Percentiles rank a stretch among this genome's conserved stretches.
phyloP scores from a whole-genome alignment of 305 asterid species.

The Fraxinus ornus region DNA sequence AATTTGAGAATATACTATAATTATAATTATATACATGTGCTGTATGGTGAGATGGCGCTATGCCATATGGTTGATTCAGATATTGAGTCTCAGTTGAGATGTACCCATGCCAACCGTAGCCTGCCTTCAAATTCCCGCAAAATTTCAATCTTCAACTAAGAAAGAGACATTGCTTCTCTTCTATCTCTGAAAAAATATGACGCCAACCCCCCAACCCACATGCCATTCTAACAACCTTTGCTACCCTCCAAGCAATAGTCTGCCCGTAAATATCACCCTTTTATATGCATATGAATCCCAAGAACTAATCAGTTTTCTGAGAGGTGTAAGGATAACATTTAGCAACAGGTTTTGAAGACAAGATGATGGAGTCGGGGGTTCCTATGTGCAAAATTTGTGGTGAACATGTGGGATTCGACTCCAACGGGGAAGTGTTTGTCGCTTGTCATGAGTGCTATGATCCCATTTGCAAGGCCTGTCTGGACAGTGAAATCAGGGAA shows the following conservation, averaged over 20 bases:
- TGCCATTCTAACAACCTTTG: slow-evolving; percentile 33
- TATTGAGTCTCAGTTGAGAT: slow-evolving; percentile 40
- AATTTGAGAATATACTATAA: neutral
- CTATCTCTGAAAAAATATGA: slow-evolving; percentile 30
- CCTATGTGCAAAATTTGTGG: slow-evolving; percentile 83
- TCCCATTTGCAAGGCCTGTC: slow-evolving; percentile 69
- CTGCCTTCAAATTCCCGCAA: slow-evolving; percentile 89
- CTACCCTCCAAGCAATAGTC: slow-evolving; percentile 27
- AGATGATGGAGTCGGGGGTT: slow-evolving; percentile 84
- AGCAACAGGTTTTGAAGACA: neutral
- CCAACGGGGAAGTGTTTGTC: slow-evolving; percentile 69
- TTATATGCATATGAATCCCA: slow-evolving; percentile 17
- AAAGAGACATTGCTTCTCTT: slow-evolving; percentile 60
- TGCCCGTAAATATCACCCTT: slow-evolving; percentile 4
- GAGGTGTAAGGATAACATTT: slow-evolving; percentile 2
- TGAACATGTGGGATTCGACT: slow-evolving; percentile 52
- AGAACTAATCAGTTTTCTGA: slow-evolving; percentile 10
- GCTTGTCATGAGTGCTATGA: slow-evolving; percentile 76
- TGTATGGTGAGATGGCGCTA: slow-evolving; percentile 9
- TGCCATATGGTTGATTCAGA: slow-evolving; percentile 26
- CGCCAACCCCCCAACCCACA: slow-evolving; percentile 51
- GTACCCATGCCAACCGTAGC: slow-evolving; percentile 55
- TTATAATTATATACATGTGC: neutral
- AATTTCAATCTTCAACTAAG: slow-evolving; percentile 35
- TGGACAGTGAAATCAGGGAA: slow-evolving; percentile 70